These are phyloP conservation scores for Mycena sanguinolenta DNA, from an alignment of 768 basidiomycete species.

Conservation along the genomic window DNA sequence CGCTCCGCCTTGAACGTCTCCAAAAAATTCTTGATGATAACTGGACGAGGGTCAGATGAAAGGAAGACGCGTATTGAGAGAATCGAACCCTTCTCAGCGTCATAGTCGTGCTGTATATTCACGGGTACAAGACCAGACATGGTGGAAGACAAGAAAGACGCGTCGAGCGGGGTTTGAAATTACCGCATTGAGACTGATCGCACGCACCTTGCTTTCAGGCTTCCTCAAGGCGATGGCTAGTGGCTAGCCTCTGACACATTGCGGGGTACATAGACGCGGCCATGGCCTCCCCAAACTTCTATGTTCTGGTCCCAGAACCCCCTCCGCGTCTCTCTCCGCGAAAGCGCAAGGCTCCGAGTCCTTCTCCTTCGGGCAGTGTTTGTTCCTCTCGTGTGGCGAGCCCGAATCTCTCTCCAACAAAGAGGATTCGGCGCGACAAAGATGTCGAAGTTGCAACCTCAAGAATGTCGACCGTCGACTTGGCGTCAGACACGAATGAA, in stretches of 20 bases:
- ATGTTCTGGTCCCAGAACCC: not conserved
- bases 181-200: slow-evolving; percentile 48
- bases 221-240: not conserved
- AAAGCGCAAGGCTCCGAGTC: slow-evolving; percentile 20
- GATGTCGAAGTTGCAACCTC: slow-evolving; percentile 29
- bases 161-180: slow-evolving; percentile 36
- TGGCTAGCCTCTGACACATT: not conserved
- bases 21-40: slow-evolving; percentile 78
- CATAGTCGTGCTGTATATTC: slow-evolving; percentile 75
- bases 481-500: not conserved
- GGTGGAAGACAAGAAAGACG: slow-evolving; percentile 49
- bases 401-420: slow-evolving; percentile 27
- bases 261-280: not conserved
- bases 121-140: slow-evolving; percentile 76
- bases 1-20: slow-evolving; percentile 71
- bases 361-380: not conserved
- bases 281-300: not conserved
- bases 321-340: not conserved
- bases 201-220: not conserved
- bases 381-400: slow-evolving; percentile 9
- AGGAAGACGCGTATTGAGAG: not conserved
- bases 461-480: not conserved
- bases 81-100: slow-evolving; percentile 73
- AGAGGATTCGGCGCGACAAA: slow-evolving; percentile 4
- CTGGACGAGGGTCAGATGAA: slow-evolving; percentile 52